Base-by-base conservation (phyloP, 2,329 filamentous ascomycete genomes). In the Cercospora sp. region DNA sequence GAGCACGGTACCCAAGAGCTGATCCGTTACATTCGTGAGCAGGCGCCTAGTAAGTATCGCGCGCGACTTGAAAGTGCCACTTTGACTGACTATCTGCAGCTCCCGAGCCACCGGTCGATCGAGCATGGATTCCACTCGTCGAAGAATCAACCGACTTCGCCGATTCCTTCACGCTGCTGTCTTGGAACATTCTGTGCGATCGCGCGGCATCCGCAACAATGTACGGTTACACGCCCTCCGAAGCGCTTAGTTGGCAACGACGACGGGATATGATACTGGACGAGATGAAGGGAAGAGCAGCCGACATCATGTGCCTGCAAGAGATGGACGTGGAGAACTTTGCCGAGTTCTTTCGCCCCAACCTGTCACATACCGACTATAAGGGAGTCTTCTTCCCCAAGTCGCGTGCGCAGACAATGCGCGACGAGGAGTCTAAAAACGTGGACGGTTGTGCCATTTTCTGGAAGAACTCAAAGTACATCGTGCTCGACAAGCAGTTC, bases 381-480 rank as follows among this genome's bases (percentile, higher is more conserved):
- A 96, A 93, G 82, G 94, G 95, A 26, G 90, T 97, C 3, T 96
- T 94, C 78, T 97, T 91, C 87, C 92, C 94, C 55, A 94, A 97
- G 79, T 90, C 91, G 51, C 89, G 95, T 76, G 92, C 94, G 40
- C 91, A 91, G 81, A 97, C 94, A 8, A 97, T 98, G 92, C 87
- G 88, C 13, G 93, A 96, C 76, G 92, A 91, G 80, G 93, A 97
- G 73, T 91, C 93, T 5, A 91, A 91, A 75, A 84, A 86, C n/a
- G 94, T 99, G 12, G 95, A 99, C 80, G 95, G 95, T 10, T 98
- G 95, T 80, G 95, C 95, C 36, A 94, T 94, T 62, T 98, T 99
- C 81, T 98, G 92, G 86, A 98, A 97, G 83, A 90, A 89, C 77
- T 94, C 89, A 85, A 98, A 97, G 83, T 98, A 91, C 80, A 91